These are phyloP conservation scores for Lignosus rhinocerotis DNA, from an alignment of 1,284 basidiomycete genomes.

Conservation along the genomic window DNA sequence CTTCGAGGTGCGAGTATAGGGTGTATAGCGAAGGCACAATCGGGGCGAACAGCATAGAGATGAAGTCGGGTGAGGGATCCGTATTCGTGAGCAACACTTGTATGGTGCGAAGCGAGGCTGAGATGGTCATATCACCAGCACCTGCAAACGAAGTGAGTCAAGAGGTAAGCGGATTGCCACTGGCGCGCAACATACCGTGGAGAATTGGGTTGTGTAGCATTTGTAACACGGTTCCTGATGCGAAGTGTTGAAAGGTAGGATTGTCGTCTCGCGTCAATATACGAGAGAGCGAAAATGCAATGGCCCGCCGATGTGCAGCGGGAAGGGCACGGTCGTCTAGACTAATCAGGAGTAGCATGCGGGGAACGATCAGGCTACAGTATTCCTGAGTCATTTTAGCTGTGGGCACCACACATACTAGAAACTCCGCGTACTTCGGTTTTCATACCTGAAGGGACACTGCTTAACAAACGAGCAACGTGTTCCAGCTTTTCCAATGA, in stretches of 20 bases:
- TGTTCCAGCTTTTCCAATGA: constrained; percentile 69
- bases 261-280: constrained; percentile 47
- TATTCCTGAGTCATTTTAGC: constrained; percentile 50
- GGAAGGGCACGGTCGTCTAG: constrained; percentile 34
- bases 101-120: constrained; percentile 47
- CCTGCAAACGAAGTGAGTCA: not conserved
- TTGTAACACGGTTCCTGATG: constrained; percentile 42
- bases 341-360: constrained; percentile 51
- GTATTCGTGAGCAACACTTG: constrained; percentile 67
- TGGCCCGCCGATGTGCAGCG: constrained; percentile 55
- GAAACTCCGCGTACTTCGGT: constrained; percentile 45
- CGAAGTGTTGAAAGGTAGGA: constrained; percentile 31
- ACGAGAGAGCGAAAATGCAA: constrained; percentile 67
- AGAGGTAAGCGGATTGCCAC: too few species aligned
- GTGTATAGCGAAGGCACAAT: constrained; percentile 70
- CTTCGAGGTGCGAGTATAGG: constrained; percentile 55
- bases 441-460: constrained; percentile 54
- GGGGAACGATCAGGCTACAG: constrained; percentile 53
- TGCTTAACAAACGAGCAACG: constrained; percentile 55
- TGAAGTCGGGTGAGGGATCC: constrained; percentile 73
- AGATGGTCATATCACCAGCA: constrained; percentile 29
- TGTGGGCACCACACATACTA: not conserved
- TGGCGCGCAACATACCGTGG: constrained; percentile 9
- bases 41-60: constrained; percentile 66
- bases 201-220: constrained; percentile 48